Conservation (phyloP, 2,329 filamentous ascomycete species). For the Talaromyces sp. region DNA sequence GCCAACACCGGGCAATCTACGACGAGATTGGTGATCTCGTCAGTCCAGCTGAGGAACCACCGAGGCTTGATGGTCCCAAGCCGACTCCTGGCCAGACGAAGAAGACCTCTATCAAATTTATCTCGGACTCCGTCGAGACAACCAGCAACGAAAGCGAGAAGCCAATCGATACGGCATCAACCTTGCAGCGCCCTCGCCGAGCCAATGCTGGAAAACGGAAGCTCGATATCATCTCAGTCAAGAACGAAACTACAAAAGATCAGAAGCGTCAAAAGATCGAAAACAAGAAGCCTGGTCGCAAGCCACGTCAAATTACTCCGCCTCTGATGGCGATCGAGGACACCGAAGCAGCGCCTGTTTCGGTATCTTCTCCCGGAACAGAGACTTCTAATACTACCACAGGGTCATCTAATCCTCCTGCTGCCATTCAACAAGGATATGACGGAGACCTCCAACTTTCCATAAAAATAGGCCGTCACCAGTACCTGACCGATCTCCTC, state of each 20-base stretch:
- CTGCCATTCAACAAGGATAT: neutral
- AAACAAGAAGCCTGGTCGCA: slow-evolving; percentile 3
- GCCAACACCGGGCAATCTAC: neutral
- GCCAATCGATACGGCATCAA: neutral
- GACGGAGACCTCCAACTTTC: neutral
- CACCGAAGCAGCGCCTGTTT: neutral
- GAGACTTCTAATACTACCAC: neutral
- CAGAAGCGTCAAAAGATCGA: neutral
- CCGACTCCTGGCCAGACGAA: neutral
- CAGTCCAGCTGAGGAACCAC: neutral
- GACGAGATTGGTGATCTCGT: neutral
- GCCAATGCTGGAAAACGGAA: slow-evolving; percentile 4
- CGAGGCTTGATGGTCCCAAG: neutral
- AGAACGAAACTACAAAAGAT: neutral
- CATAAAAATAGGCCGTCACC: neutral
- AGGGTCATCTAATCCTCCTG: neutral
- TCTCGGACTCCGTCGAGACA: too few relatives aligned
- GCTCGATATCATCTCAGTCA: neutral
- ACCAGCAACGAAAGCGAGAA: neutral
- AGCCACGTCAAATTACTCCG: neutral
- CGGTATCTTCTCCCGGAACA: neutral
- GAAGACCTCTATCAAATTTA: neutral
- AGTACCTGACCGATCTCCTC: neutral
- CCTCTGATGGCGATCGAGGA: neutral
- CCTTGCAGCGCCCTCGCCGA: slow-evolving; percentile 4